Evolutionary conservation across 2,329 filamentous ascomycete genomes (phyloP).

Genomic region (Colletotrichum destructivum): DNA sequence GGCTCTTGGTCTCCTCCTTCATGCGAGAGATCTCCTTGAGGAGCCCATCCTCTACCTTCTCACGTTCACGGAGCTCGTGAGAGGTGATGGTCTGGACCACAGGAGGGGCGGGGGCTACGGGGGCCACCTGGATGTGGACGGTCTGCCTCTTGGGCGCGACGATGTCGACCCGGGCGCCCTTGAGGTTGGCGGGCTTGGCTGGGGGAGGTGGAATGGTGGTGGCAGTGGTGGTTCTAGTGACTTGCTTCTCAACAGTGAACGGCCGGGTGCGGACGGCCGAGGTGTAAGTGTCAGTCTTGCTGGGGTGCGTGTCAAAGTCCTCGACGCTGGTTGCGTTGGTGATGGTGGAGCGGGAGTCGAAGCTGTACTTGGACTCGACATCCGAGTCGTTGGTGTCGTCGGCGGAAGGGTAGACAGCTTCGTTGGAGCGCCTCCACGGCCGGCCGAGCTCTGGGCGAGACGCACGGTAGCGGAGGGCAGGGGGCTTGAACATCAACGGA

Average conservation of each 20-base stretch:
- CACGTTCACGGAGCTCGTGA: conserved; percentile 34
- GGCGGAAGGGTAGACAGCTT: conserved; percentile 31
- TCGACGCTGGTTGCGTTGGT: conserved; percentile 43
- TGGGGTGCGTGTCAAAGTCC: conserved; percentile 23
- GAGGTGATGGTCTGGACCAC: conserved; percentile 28
- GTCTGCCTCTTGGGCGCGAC: conserved; percentile 26
- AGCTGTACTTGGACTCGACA: conserved; percentile 42
- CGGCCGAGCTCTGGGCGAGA: conserved; percentile 30
- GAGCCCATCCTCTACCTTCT: conserved; percentile 32
- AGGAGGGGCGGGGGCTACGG: conserved; percentile 32
- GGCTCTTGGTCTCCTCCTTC: conserved; percentile 35
- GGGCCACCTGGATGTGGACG: conserved; percentile 27
- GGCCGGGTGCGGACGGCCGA: conserved; percentile 19
- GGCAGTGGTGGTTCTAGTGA: not conserved
- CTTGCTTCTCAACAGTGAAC: conserved; percentile 28
- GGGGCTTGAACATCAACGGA: conserved; percentile 41
- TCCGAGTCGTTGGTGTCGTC: conserved; percentile 42
- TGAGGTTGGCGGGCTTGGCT: conserved; percentile 38
- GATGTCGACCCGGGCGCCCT: conserved; percentile 32
- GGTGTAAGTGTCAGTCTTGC: conserved; percentile 26
- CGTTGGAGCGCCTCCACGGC: conserved; percentile 37
- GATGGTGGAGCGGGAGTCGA: conserved; percentile 35
- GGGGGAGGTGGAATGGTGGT: conserved; percentile 7
- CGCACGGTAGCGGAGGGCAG: conserved; percentile 37
- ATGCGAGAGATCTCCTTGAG: conserved; percentile 39